Conservation (phyloP, 2,329 filamentous ascomycete genomes). For the Cladosporium colombiae region DNA sequence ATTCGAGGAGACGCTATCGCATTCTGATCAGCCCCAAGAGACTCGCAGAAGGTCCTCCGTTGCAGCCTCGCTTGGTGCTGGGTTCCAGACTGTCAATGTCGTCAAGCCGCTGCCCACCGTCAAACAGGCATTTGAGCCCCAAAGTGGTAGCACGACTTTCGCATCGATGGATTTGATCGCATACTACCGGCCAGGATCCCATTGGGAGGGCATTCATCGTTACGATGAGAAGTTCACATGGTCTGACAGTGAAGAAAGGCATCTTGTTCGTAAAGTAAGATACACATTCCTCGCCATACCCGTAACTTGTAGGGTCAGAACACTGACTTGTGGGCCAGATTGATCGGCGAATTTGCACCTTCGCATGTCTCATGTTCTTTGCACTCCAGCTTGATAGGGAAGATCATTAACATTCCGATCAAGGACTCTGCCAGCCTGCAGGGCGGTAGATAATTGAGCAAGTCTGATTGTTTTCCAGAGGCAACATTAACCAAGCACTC, state of each 20-base stretch:
- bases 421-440: background rate
- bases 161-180: background rate
- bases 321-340: conserved; percentile 46
- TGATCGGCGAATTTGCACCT: conserved; percentile 49
- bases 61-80: background rate
- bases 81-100: background rate
- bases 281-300: background rate
- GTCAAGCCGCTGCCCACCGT: background rate
- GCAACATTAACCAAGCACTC: background rate
- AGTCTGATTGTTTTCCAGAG: background rate
- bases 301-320: background rate
- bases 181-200: background rate
- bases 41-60: background rate
- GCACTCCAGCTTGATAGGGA: conserved; percentile 20
- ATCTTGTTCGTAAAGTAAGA: conserved; percentile 52
- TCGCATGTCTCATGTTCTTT: conserved; percentile 19
- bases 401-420: conserved; percentile 47
- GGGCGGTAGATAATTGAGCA: background rate
- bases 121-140: background rate
- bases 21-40: background rate
- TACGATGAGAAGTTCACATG: conserved; percentile 59
- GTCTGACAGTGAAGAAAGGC: conserved; percentile 55
- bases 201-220: conserved; percentile 55
- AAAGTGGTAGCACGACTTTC: background rate
- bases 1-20: background rate